Evolutionary conservation across 1,284 basidiomycete genomes (phyloP).

Genomic region (Ustilago nuda): DNA sequence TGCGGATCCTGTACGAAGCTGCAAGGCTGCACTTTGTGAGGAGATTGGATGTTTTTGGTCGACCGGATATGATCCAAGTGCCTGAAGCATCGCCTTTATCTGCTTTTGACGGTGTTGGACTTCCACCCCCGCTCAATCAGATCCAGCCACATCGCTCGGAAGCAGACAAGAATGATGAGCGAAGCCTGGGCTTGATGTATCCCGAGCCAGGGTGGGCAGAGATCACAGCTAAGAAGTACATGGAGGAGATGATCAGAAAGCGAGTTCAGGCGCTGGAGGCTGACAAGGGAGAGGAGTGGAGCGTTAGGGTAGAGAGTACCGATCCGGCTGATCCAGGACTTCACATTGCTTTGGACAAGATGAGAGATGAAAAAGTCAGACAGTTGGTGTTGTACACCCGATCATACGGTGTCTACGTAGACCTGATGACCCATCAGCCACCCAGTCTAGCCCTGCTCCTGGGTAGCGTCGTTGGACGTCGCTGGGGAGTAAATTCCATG

Average conservation of each 20-base stretch:
- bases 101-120: slow-evolving; percentile 28
- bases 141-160: slow-evolving; percentile 42
- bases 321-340: slow-evolving; percentile 36
- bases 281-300: slow-evolving; percentile 15
- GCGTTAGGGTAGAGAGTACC: slow-evolving; percentile 14
- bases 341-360: not conserved
- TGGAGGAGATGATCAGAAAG: not conserved
- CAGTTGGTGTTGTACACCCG: slow-evolving; percentile 71
- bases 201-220: slow-evolving; percentile 30
- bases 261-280: slow-evolving; percentile 20
- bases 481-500: slow-evolving; percentile 69
- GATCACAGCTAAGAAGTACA: slow-evolving; percentile 21
- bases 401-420: slow-evolving; percentile 74
- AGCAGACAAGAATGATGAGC: not conserved
- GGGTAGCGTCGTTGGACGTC: slow-evolving; percentile 50
- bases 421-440: slow-evolving; percentile 73
- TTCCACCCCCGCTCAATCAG: slow-evolving; percentile 42
- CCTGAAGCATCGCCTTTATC: not conserved
- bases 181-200: slow-evolving; percentile 25
- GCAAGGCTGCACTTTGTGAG: slow-evolving; percentile 78
- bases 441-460: slow-evolving; percentile 71
- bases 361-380: not conserved
- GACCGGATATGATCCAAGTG: slow-evolving; percentile 73
- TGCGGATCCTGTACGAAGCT: slow-evolving; percentile 78
- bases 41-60: slow-evolving; percentile 75